A percentile compares a stretch with the other conserved stretches of the same genome.
These are phyloP conservation scores for Castanea sativa DNA, from an alignment of 306 rosid genomes.

Conservation along the genomic window DNA sequence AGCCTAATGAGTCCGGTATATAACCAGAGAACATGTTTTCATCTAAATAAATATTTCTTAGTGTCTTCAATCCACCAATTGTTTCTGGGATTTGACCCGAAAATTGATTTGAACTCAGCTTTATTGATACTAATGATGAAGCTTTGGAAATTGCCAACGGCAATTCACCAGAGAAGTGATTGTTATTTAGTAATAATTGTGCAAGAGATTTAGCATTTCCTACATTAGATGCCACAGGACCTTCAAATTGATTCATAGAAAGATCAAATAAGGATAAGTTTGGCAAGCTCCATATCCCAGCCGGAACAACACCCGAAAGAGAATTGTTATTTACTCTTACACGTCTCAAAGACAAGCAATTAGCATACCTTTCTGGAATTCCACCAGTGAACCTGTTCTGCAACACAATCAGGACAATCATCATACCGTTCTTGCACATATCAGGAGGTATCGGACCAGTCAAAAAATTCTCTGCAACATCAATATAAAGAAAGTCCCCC, in stretches of 20 bases:
- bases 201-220: slow-evolving; percentile 65
- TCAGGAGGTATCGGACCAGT: slow-evolving; percentile 70
- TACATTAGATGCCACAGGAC: slow-evolving; percentile 57
- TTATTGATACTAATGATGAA: slow-evolving; percentile 50
- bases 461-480: slow-evolving; percentile 72
- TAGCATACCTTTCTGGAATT: slow-evolving; percentile 63
- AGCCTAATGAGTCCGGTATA: slow-evolving; percentile 69
- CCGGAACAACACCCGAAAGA: slow-evolving; percentile 74
- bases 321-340: slow-evolving; percentile 57
- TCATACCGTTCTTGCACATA: slow-evolving; percentile 64
- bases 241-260: slow-evolving; percentile 67
- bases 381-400: slow-evolving; percentile 73
- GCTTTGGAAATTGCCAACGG: slow-evolving; percentile 55
- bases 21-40: slow-evolving; percentile 59
- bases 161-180: slow-evolving; percentile 66
- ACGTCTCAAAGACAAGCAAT: slow-evolving; percentile 56
- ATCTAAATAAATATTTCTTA: slow-evolving; percentile 45
- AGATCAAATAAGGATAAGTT: slow-evolving; percentile 51
- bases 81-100: slow-evolving; percentile 58
- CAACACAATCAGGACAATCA: slow-evolving; percentile 38
- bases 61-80: slow-evolving; percentile 61
- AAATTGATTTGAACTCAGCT: slow-evolving; percentile 52
- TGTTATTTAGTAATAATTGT: slow-evolving; percentile 44
- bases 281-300: slow-evolving; percentile 77
- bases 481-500: slow-evolving; percentile 51